These are phyloP conservation scores for Sonneratia caseolaris DNA, from an alignment of 345 rosid genomes.

Conservation along the genomic window DNA sequence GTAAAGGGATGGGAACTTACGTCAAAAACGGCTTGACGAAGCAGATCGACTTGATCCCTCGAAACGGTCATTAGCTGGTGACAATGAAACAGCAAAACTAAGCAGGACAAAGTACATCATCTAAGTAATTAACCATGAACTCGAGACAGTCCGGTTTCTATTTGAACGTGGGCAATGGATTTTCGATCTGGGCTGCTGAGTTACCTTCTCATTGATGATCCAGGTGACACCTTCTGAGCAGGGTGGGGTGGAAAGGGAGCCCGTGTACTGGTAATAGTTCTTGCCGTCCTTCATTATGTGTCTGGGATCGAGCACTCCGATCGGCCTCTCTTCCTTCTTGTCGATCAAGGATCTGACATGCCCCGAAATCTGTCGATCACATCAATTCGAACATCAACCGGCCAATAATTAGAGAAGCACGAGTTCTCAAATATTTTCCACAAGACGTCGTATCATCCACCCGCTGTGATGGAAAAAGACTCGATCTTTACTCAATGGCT, in stretches of 20 bases:
- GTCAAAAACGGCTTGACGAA: constrained; percentile 38
- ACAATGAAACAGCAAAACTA: not conserved
- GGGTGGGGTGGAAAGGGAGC: constrained; percentile 81
- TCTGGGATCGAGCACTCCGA: constrained; percentile 47
- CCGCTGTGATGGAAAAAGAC: no score
- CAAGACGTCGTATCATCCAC: no score
- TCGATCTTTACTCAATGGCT: no score
- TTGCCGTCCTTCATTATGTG: constrained; percentile 37
- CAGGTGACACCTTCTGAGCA: constrained; percentile 72
- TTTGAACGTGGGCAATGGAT: no score
- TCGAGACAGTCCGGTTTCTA: not conserved
- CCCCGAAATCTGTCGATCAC: constrained; percentile 18
- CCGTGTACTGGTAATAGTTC: constrained; percentile 49
- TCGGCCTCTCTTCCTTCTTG: constrained; percentile 12
- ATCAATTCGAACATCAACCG: not conserved
- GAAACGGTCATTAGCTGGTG: constrained; percentile 34
- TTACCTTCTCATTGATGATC: constrained; percentile 49
- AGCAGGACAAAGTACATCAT: no score
- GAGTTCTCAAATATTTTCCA: no score
- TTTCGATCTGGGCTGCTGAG: not conserved
- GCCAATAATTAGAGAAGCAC: no score
- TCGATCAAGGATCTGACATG: constrained; percentile 16
- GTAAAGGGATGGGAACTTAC: constrained; percentile 19
- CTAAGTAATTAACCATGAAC: no score
- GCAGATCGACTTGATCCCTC: constrained; percentile 27